These are phyloP conservation scores for Limnanthes douglasii DNA, from an alignment of 345 rosid genomes.

Conservation along the genomic window DNA sequence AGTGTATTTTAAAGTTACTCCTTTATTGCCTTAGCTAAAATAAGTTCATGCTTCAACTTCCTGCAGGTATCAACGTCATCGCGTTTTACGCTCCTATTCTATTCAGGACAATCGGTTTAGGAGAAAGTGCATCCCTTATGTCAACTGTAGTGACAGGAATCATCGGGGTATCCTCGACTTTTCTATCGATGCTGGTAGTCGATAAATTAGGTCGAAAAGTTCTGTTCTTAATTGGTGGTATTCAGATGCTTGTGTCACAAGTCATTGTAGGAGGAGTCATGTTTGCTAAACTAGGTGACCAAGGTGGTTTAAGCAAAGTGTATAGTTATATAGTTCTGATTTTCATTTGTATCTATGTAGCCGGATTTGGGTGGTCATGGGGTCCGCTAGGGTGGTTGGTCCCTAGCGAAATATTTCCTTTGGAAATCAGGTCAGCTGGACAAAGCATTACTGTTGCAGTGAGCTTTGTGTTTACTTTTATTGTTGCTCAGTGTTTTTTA, in stretches of 20 bases:
- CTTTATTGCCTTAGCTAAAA: too few relatives aligned
- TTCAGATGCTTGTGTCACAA: slow-evolving; percentile 51
- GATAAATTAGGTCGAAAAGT: slow-evolving; percentile 43
- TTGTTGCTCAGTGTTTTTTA: slow-evolving; percentile 37
- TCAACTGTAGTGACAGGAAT: slow-evolving; percentile 35
- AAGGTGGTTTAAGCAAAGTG: slow-evolving; percentile 24
- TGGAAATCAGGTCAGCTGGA: slow-evolving; percentile 49
- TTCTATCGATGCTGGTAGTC: slow-evolving; percentile 37
- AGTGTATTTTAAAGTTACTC: too few relatives aligned
- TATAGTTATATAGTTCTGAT: slow-evolving; percentile 23
- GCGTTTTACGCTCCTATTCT: slow-evolving; percentile 59
- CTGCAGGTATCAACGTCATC: slow-evolving; percentile 58
- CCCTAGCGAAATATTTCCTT: slow-evolving; percentile 44
- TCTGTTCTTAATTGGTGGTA: slow-evolving; percentile 37
- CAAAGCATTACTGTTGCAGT: slow-evolving; percentile 58
- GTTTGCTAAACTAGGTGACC: slow-evolving; percentile 30
- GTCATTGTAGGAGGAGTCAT: slow-evolving; percentile 24
- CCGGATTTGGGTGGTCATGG: slow-evolving; percentile 65
- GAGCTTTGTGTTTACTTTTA: slow-evolving; percentile 33
- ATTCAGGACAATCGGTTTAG: slow-evolving; percentile 51
- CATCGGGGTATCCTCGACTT: slow-evolving; percentile 23
- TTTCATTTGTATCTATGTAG: slow-evolving; percentile 32
- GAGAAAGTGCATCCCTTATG: slow-evolving; percentile 44
- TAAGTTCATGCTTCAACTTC: too few relatives aligned
- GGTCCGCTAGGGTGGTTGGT: slow-evolving; percentile 61